Percentiles rank a stretch among this genome's conserved stretches.
These are phyloP conservation scores for Cyberlindnera samutprakarnensis DNA, from an alignment of 805 yeast genomes.

Conservation along the genomic window DNA sequence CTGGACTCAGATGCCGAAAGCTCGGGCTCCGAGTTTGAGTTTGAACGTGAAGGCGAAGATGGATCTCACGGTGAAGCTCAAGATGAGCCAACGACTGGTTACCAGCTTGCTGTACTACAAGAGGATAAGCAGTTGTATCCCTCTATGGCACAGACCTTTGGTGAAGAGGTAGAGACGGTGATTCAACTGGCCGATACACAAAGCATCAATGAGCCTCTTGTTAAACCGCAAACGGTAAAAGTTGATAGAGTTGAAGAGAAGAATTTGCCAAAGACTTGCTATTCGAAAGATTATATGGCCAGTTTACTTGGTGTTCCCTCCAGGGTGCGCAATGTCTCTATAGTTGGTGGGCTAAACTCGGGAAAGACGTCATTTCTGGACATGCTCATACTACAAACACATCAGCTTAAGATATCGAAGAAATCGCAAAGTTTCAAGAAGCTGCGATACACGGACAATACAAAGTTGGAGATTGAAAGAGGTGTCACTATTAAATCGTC, in stretches of 20 bases:
- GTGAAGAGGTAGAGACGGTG: slow-evolving; percentile 58
- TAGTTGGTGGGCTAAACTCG: slow-evolving; percentile 74
- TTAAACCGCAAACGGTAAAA: slow-evolving; percentile 41
- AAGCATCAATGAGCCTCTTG: slow-evolving; percentile 53
- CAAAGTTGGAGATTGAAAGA: slow-evolving; percentile 58
- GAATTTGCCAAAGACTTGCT: slow-evolving; percentile 50
- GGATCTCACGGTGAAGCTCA: slow-evolving; percentile 21
- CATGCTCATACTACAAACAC: slow-evolving; percentile 59
- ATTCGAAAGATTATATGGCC: slow-evolving; percentile 55
- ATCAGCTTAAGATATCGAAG: slow-evolving; percentile 45
- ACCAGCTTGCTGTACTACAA: slow-evolving; percentile 29
- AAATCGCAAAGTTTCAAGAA: slow-evolving; percentile 42
- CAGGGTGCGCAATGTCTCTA: slow-evolving; percentile 62
- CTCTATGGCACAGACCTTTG: slow-evolving; percentile 40
- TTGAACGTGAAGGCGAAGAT: slow-evolving; percentile 11
- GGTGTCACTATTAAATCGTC: slow-evolving; percentile 61
- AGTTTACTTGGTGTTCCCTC: slow-evolving; percentile 46
- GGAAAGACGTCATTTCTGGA: slow-evolving; percentile 85
- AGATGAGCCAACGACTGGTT: slow-evolving; percentile 8
- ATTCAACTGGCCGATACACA: slow-evolving; percentile 48
- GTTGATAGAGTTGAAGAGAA: slow-evolving; percentile 41
- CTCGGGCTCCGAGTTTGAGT: slow-evolving; percentile 11
- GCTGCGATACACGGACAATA: slow-evolving; percentile 72
- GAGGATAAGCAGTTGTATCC: slow-evolving; percentile 41
- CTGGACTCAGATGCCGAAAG: slow-evolving; percentile 40